Base-by-base conservation (phyloP, 257 asterid genomes). In the Solanum bulbocastanum region DNA sequence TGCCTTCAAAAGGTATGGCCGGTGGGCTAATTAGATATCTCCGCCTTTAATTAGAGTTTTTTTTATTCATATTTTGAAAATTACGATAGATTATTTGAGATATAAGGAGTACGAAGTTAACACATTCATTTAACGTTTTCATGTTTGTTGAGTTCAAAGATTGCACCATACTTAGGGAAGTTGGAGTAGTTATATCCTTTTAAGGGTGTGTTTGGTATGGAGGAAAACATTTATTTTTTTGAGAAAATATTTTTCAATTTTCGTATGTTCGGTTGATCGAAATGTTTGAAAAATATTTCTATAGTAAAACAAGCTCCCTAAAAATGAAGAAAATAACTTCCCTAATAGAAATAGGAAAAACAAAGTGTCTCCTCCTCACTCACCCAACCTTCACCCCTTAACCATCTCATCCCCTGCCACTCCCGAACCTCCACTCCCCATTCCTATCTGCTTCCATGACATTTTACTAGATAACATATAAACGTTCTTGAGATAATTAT, bases 331-430 rank as follows among this genome's bases (percentile, higher is more conserved):
- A n/a, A 62, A 62, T 11, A 0, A 62, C 8, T 62, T 62, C 0
- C 0, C 8, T 62, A 11, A 10, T 10, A n/a, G 16, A n/a, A 62
- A 11, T 62, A 62, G 4, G 0, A 0, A 62, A 62, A 10, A n/a
- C 8, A 5, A n/a, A 10, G 1, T 60, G 27, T n/a, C 32, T 62
- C 30, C 1, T 60, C 30, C 1, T 23, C 32, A 23, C 71, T 62
- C 71, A 62, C 1, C 69, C 30, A 62, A 23, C 14, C 15, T 1
- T 62, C 15, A 23, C 8, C 33, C 3, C 8, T 62, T 25, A n/a
- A 62, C 71, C 33, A 62, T 62, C 71, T 1, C 33, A 62, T 62
- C 16, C 32, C 71, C 2, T 1, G 32, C 71, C 32, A 62, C 33
- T 9, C 68, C 30, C 27, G 14, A 60, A 60, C 25, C 30, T 4